Evolutionary conservation across 345 rosid genomes (phyloP).

Genomic region (Rubroshorea leprosula): DNA sequence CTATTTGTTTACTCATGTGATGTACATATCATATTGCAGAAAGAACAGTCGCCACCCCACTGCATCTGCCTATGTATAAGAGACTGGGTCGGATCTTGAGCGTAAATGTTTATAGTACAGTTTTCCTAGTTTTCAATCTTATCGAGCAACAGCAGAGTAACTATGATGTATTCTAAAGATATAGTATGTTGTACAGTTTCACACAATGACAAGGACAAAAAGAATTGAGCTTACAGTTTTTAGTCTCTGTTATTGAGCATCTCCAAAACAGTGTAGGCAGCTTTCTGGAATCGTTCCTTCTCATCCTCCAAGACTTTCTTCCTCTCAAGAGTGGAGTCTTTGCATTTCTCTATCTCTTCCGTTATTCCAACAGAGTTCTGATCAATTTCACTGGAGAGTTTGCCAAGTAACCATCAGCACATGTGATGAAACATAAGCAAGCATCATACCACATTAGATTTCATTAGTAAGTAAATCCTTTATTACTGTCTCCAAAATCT

Average conservation of each 20-base stretch:
- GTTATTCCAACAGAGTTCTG: constrained; percentile 54
- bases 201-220: not conserved
- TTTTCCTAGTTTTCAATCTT: not conserved
- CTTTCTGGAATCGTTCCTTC: constrained; percentile 73
- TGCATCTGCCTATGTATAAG: constrained; percentile 5
- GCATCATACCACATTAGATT: too few relatives aligned
- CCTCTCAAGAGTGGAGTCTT: constrained; percentile 58
- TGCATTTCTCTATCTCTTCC: constrained; percentile 77
- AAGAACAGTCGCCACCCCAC: not conserved
- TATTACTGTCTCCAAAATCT: not conserved
- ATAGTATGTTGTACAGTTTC: constrained; percentile 2
- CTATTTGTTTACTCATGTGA: not conserved
- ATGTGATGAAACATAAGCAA: not conserved
- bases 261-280: constrained; percentile 65
- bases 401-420: constrained; percentile 10
- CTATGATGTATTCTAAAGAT: not conserved
- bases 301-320: constrained; percentile 66
- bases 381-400: constrained; percentile 64
- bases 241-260: constrained; percentile 44
- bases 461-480: not conserved
- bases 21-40: not conserved
- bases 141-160: not conserved
- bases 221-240: constrained; percentile 14
- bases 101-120: not conserved
- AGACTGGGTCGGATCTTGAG: not conserved